These are phyloP conservation scores for Eucalyptus polyanthemos DNA, from an alignment of 345 rosid genomes.

Conservation along the genomic window DNA sequence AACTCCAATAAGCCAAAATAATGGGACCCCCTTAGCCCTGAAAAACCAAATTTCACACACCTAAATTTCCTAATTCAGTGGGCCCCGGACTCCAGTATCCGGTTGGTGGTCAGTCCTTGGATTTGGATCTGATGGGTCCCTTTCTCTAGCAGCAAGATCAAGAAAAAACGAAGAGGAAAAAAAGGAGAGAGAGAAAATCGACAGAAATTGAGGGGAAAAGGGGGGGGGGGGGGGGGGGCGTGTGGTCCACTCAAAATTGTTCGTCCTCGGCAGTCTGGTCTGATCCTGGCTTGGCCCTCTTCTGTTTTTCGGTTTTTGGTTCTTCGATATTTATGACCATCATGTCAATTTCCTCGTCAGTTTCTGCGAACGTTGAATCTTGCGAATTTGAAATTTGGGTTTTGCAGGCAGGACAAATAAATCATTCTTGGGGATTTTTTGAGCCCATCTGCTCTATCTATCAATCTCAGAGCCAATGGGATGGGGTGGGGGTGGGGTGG, in stretches of 20 bases:
- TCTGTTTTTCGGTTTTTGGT: background rate
- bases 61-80: background rate
- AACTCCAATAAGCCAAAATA: background rate
- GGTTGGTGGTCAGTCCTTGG: conserved; percentile 19
- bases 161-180: background rate
- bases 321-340: background rate
- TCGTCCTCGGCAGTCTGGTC: background rate
- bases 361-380: conserved; percentile 5
- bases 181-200: background rate
- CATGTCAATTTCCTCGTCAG: background rate
- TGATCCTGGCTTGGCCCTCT: background rate
- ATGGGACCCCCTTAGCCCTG: background rate
- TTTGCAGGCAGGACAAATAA: conserved; percentile 21
- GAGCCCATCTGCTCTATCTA: background rate
- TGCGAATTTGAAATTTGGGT: background rate
- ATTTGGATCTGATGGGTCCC: conserved; percentile 11
- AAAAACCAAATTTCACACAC: background rate
- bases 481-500: background rate
- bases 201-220: background rate
- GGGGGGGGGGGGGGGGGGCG: no score
- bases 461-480: background rate
- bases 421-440: conserved; percentile 1
- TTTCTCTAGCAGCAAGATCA: background rate
- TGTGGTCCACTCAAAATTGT: background rate
- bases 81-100: background rate